Evolutionary conservation across 1,284 basidiomycete genomes (phyloP), one percentile per base, ranked within the genome.

Genomic region (Athelia psychrophila): DNA sequence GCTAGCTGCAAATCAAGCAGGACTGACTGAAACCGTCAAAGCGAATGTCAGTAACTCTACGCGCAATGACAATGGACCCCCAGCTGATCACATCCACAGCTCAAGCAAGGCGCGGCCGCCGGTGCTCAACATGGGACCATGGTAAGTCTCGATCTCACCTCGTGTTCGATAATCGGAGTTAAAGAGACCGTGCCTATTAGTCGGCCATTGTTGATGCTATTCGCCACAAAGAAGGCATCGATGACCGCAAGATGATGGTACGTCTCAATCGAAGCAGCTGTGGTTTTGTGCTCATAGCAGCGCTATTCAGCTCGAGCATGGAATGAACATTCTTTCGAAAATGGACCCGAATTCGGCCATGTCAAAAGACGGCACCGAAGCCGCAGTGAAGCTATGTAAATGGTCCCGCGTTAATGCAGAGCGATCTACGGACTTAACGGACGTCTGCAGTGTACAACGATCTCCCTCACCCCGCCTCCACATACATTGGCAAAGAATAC

Each of bases 401-500:
- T 46, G 19, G 25, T 46, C 10, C 19, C 24, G 27, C 13, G 6
- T 30, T 13, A n/a, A 30, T 30, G 5, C 27, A 13, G 6, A 6
- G 27, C 56, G 46, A 59, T 57, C 38, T 58, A 27, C 3, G 38
- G 38, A 42, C 8, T 42, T 42, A 42, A 42, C 38, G 38, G 38
- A n/a, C 38, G 5, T 36, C 47, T 20, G 3, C 57, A 86, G 88
- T 91, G 51, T 92, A 89, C 67, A 83, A 86, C 60, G 89, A 93
- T 58, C 75, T 93, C 30, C 69, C 80, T 0, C 91, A 93, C 64
- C 91, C 91, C 3, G 78, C 90, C 5, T 68, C 80, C 3, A 84
- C 88, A 2, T 83, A 76, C 58, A 71, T 91, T 32, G 81, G 88
- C 9, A 70, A 77, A 24, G 58, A 79, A 47, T 85, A 81, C 57